These are phyloP conservation scores for Beverwykella pulmonaria DNA, from an alignment of 495 filamentous ascomycete genomes.

Conservation along the genomic window DNA sequence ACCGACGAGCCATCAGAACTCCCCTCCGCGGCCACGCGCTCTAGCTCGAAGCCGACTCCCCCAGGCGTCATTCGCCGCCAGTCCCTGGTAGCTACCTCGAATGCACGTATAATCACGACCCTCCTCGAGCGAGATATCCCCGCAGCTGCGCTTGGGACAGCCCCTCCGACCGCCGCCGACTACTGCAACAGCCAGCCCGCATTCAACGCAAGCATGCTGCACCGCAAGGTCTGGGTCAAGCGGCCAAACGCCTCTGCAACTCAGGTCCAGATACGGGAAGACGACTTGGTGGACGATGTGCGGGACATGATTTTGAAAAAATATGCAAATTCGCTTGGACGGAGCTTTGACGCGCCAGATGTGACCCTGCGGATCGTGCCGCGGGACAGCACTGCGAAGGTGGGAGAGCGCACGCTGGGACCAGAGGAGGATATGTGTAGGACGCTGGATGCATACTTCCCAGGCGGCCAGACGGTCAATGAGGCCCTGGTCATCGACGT, in stretches of 20 bases:
- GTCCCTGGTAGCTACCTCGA: constrained; percentile 37
- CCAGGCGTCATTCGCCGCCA: constrained; percentile 29
- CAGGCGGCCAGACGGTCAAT: constrained; percentile 84
- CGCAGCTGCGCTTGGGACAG: neutral
- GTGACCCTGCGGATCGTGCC: constrained; percentile 67
- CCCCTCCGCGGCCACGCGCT: constrained; percentile 3
- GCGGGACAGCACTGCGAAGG: constrained; percentile 52
- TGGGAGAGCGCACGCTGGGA: constrained; percentile 68
- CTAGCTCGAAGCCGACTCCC: constrained; percentile 17
- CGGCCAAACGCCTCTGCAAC: constrained; percentile 83
- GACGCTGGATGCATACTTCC: constrained; percentile 81
- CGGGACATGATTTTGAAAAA: constrained; percentile 90
- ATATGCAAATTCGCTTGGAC: constrained; percentile 89
- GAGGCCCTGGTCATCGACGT: constrained; percentile 93
- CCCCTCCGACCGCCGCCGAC: constrained; percentile 18
- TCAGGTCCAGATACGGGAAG: constrained; percentile 78
- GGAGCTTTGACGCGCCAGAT: constrained; percentile 87
- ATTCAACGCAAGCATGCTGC: constrained; percentile 56
- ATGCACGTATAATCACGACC: constrained; percentile 37
- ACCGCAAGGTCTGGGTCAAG: constrained; percentile 92
- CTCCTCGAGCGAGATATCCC: constrained; percentile 28
- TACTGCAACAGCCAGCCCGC: constrained; percentile 27
- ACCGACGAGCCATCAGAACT: constrained; percentile 3
- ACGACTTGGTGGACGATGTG: constrained; percentile 93
- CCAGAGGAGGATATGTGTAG: constrained; percentile 84